These are phyloP conservation scores for Lophiostoma macrostomum DNA, from an alignment of 495 filamentous ascomycete species.

Conservation along the genomic window DNA sequence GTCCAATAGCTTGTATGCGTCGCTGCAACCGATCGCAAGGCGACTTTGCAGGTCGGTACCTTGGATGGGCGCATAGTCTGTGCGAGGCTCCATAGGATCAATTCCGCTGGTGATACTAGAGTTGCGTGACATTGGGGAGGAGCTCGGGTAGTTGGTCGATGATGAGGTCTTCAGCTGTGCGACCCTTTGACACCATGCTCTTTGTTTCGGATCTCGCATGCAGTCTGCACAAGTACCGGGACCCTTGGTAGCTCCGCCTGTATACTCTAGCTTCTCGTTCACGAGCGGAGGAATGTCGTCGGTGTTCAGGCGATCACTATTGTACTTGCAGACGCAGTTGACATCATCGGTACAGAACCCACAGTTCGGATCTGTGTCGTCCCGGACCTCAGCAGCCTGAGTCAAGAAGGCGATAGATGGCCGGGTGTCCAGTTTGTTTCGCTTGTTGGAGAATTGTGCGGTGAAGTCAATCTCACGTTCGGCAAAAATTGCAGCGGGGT, in stretches of 20 bases:
- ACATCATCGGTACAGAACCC: slow-evolving; percentile 29
- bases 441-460: slow-evolving; percentile 12
- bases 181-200: slow-evolving; percentile 30
- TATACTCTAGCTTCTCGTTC: slow-evolving; percentile 2
- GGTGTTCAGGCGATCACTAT: too few relatives aligned
- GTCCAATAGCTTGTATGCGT: slow-evolving; percentile 28
- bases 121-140: background rate
- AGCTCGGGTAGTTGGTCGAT: background rate
- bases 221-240: slow-evolving; percentile 29
- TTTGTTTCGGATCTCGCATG: slow-evolving; percentile 24
- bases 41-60: background rate
- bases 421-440: slow-evolving; percentile 3
- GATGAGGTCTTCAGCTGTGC: slow-evolving; percentile 4
- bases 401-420: slow-evolving; percentile 23
- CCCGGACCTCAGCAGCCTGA: too few relatives aligned
- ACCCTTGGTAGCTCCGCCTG: slow-evolving; percentile 1
- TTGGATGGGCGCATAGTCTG: background rate
- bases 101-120: slow-evolving; percentile 1
- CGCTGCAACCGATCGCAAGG: slow-evolving; percentile 26
- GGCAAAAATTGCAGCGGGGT: background rate
- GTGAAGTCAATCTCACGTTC: slow-evolving; percentile 36
- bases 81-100: slow-evolving; percentile 12
- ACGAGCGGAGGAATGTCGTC: background rate
- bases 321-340: slow-evolving; percentile 27
- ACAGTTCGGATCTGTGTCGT: slow-evolving; percentile 17